phyloP scores from a whole-genome alignment of 1,284 basidiomycete species.

The Cryptococcus floricola region DNA sequence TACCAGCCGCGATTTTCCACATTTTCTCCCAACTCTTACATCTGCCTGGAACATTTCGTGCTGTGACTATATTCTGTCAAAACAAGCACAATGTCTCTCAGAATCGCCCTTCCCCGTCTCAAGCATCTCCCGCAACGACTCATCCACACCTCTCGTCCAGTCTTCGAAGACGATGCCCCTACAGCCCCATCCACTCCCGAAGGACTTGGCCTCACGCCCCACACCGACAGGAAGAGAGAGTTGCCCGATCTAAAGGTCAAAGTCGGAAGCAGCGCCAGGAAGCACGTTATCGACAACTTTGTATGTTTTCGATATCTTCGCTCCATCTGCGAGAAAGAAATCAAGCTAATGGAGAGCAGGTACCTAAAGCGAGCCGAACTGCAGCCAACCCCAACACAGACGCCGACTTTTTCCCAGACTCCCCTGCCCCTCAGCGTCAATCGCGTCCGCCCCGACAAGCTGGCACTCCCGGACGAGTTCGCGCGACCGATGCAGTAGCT shows the following conservation, averaged over 20 bases:
- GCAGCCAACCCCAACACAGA: slow-evolving; percentile 4
- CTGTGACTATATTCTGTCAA: too few relatives aligned
- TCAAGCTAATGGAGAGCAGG: not conserved
- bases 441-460: not conserved
- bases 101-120: not conserved
- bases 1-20: too few relatives aligned
- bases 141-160: slow-evolving; percentile 7
- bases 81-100: slow-evolving; percentile 4
- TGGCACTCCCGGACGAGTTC: not conserved
- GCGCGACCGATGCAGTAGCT: too few relatives aligned
- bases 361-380: not conserved
- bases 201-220: slow-evolving; percentile 12
- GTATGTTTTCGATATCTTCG: not conserved
- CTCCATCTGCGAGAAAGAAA: not conserved
- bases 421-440: not conserved
- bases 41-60: not conserved
- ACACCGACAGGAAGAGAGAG: slow-evolving; percentile 6
- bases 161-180: not conserved
- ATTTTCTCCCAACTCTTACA: not conserved
- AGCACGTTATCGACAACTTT: not conserved
- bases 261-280: not conserved
- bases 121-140: not conserved
- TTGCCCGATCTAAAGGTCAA: slow-evolving; percentile 16
- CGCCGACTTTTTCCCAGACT: slow-evolving; percentile 11
- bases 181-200: slow-evolving; percentile 9